These are phyloP conservation scores for Aegilops speltoides DNA, from an alignment of 176 grass and related monocot species.

Conservation along the genomic window DNA sequence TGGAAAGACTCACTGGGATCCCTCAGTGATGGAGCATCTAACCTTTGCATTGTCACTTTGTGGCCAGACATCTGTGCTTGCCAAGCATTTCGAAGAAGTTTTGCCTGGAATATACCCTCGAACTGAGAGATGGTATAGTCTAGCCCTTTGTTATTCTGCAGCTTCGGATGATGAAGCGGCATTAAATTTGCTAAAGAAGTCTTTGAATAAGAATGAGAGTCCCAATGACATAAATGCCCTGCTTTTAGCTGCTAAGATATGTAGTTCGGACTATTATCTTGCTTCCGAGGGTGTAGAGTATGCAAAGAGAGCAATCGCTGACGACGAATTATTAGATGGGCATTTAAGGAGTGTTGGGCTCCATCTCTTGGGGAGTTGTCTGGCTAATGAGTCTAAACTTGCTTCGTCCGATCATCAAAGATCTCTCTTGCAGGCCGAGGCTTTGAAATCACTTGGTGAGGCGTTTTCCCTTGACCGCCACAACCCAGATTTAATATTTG, in stretches of 20 bases:
- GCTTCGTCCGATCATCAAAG: conserved; percentile 85
- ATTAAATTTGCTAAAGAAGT: conserved; percentile 82
- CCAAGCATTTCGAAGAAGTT: conserved; percentile 76
- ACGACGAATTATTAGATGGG: conserved; percentile 45
- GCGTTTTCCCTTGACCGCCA: conserved; percentile 50
- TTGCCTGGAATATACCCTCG: conserved; percentile 85
- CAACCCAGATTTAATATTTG: conserved; percentile 78
- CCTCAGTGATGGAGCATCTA: conserved; percentile 84
- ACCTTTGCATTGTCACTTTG: conserved; percentile 88
- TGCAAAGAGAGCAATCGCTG: conserved; percentile 65
- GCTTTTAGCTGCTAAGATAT: conserved; percentile 88
- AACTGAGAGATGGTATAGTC: conserved; percentile 77
- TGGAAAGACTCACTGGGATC: conserved; percentile 85
- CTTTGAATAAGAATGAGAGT: conserved; percentile 75
- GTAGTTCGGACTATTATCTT: conserved; percentile 55
- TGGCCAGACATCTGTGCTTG: conserved; percentile 77
- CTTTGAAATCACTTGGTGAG: conserved; percentile 74
- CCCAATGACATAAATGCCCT: conserved; percentile 71
- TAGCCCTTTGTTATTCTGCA: conserved; percentile 79
- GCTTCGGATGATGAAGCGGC: conserved; percentile 62
- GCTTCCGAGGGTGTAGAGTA: conserved; percentile 83
- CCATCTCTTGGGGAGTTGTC: conserved; percentile 69
- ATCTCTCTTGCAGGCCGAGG: conserved; percentile 75
- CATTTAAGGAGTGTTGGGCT: conserved; percentile 79
- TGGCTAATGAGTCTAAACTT: conserved; percentile 70